phyloP scores from a whole-genome alignment of 2,329 filamentous ascomycete genomes.

The Ceratocystis cubensis region DNA sequence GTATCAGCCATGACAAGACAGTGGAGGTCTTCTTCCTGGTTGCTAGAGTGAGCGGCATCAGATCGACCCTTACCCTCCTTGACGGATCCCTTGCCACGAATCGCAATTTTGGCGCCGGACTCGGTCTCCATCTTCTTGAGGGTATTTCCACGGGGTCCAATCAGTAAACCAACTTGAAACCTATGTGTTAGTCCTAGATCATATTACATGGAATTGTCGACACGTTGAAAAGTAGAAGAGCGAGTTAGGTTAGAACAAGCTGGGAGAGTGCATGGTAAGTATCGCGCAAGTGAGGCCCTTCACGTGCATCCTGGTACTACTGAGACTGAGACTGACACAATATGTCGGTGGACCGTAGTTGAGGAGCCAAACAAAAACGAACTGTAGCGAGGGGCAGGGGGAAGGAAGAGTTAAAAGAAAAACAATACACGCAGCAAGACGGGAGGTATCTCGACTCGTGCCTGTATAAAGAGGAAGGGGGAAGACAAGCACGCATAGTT shows the following conservation, averaged over 20 bases:
- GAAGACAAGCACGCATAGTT: conserved; percentile 22
- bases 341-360: conserved; percentile 3
- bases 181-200: conserved; percentile 73
- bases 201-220: conserved; percentile 24
- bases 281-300: conserved; percentile 16
- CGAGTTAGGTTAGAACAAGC: conserved; percentile 30
- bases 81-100: conserved; percentile 97
- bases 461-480: conserved; percentile 27
- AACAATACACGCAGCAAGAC: conserved; percentile 25
- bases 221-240: conserved; percentile 22
- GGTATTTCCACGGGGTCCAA: conserved; percentile 99
- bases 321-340: background rate
- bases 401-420: conserved; percentile 13
- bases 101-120: conserved; percentile 95
- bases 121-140: conserved; percentile 99
- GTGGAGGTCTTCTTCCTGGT: conserved; percentile 98
- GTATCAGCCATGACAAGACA: conserved; percentile 99
- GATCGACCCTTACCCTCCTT: conserved; percentile 99
- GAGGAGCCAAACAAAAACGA: conserved; percentile 25
- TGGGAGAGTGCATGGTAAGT: conserved; percentile 24
- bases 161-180: conserved; percentile 97
- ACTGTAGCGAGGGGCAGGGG: conserved; percentile 23
- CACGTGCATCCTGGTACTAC: conserved; percentile 4
- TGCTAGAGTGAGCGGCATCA: conserved; percentile 97
- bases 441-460: conserved; percentile 17